Base-by-base conservation (phyloP, 768 basidiomycete species). In the Lactarius hengduanensis region DNA sequence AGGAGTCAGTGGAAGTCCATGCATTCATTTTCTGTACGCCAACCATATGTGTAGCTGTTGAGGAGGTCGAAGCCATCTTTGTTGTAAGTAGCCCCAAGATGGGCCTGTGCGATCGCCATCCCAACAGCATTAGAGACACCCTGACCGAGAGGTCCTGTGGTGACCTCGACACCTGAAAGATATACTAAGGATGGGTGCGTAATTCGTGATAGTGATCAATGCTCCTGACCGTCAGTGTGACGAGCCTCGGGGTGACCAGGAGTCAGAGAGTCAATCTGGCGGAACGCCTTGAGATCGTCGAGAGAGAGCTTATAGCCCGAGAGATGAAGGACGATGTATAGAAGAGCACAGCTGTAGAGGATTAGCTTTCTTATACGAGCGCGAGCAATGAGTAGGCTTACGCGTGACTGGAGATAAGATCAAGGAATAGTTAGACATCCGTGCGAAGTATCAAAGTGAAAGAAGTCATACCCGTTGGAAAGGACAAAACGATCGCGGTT, bases 401-500 rank as follows among this genome's bases (percentile, higher is more conserved):
- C 90, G 87, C 91, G 75, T 92, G 91, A 69, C 91, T 92, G 59
- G 18, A 62, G 45, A 15, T 38, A 54, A 58, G 59, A 68, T 65
- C 61, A 57, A 57, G 56, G 69, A 22, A 74, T 53, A 64, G 61
- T 36, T 6, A 22, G 16, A 38, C 59, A 56, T 15, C 16, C 64
- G 59, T 66, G 61, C 50, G 54, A 18, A 2, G 18, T 45, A 32
- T 53, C 32, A 38, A 13, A 38, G 22, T 45, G 58, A 36, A 30
- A 64, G 47, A 59, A 26, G 11, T 78, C 89, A 71, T 77, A 94
- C 87, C 94, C 94, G 74, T 96, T 96, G 70, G 95, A 97, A 71
- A 97, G 87, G 67, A 98, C 95, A 73, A 96, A 98, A 78, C 95
- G 89, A 82, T 97, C 95, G 68, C 96, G 90, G 80, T 96, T 96